These are phyloP conservation scores for Durusdinium trenchii DNA, from an alignment of 73 alveolate species.

Conservation along the genomic window DNA sequence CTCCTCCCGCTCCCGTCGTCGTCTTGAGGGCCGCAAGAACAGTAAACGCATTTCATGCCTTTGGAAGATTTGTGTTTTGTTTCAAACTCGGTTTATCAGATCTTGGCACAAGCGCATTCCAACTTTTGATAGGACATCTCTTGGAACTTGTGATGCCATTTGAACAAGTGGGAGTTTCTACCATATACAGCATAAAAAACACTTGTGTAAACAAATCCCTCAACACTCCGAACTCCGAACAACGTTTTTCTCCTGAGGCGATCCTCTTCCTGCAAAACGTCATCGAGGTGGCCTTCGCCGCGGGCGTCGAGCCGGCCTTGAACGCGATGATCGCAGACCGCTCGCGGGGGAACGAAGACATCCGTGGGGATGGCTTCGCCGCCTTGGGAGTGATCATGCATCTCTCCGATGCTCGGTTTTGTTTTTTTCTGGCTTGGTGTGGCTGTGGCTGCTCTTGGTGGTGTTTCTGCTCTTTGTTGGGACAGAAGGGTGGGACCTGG, in stretches of 20 bases:
- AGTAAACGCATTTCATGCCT: too few species aligned
- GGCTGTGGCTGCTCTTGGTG: neutral
- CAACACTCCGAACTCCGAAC: neutral
- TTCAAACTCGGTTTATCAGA: too few species aligned
- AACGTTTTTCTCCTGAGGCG: neutral
- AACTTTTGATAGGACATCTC: too few species aligned
- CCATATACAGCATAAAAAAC: too few species aligned
- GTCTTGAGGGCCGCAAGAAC: too few species aligned
- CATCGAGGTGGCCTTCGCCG: conserved; percentile 54
- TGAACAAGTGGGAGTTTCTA: too few species aligned
- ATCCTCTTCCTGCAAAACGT: conserved; percentile 40
- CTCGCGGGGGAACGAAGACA: conserved; percentile 46
- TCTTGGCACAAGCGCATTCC: too few species aligned
- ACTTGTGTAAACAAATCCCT: too few species aligned
- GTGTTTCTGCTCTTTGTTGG: neutral
- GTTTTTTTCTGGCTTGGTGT: neutral
- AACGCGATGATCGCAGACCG: conserved; percentile 56
- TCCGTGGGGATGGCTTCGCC: conserved; percentile 56
- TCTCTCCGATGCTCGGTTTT: neutral
- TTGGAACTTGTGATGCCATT: too few species aligned
- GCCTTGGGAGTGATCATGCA: conserved; percentile 55
- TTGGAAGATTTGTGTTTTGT: too few species aligned
- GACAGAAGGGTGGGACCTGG: neutral
- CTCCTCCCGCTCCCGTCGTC: too few species aligned
- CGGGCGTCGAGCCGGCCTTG: conserved; percentile 40